These are phyloP conservation scores for Thielaviopsis punctulata DNA, from an alignment of 2,329 filamentous ascomycete species.

Conservation along the genomic window DNA sequence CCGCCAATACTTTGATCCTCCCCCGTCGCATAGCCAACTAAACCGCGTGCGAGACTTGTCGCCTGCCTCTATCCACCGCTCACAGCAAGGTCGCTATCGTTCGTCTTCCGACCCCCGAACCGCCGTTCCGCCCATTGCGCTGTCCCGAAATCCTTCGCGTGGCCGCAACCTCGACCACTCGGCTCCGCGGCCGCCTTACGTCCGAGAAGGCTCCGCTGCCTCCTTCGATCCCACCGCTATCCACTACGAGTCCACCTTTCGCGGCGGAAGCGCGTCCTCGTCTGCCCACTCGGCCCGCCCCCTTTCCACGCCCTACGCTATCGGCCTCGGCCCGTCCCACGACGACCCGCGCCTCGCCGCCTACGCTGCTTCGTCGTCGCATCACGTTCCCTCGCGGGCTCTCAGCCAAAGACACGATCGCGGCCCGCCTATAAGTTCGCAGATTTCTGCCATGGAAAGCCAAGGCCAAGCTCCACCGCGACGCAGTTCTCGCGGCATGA, in stretches of 20 bases:
- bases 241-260: constrained; percentile 8
- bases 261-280: constrained; percentile 9
- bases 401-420: constrained; percentile 7
- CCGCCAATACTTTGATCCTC: background rate
- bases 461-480: constrained; percentile 3
- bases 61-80: constrained; percentile 5
- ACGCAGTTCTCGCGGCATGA: constrained; percentile 56
- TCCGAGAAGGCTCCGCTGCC: constrained; percentile 9
- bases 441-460: background rate
- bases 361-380: constrained; percentile 1
- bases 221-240: constrained; percentile 9
- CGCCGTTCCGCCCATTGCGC: background rate
- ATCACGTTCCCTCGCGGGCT: constrained; percentile 7
- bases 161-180: constrained; percentile 6
- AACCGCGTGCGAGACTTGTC: constrained; percentile 11
- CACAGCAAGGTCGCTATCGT: constrained; percentile 10
- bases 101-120: constrained; percentile 11
- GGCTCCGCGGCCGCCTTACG: constrained; percentile 6
- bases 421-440: background rate
- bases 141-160: constrained; percentile 11
- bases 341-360: constrained; percentile 24
- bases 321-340: constrained; percentile 14
- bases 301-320: constrained; percentile 8
- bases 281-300: constrained; percentile 7
- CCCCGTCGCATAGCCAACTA: constrained; percentile 9